Base-by-base conservation (phyloP, 2,329 filamentous ascomycete genomes). In the Alternaria arbusti region DNA sequence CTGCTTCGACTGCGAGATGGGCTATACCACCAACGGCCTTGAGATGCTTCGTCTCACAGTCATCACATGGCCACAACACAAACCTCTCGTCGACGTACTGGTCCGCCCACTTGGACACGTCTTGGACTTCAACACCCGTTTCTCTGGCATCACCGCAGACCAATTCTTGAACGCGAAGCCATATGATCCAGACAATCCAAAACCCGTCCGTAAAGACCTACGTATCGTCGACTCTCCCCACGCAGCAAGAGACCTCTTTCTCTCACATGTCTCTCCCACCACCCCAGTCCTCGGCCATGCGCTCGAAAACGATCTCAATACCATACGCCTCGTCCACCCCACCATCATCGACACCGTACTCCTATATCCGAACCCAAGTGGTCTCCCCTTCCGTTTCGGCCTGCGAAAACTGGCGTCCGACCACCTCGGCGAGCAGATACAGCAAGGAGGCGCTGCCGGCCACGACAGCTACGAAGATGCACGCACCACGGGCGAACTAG, bases 1-100 rank as follows among this genome's bases (percentile, higher is more conserved):
- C 11, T 91, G 89, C 67, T 95, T 99, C 73, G 96, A 99, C 78
- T 98, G 96, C 74, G 96, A 99, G 77, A 99, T 99, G 96, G 93
- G 92, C 5, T 98, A 97, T 76, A 99, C 96, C 0, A 92, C 92
- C 1, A 81, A 91, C 54, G 96, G 96, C 0, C 83, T 98, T 68
- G 96, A 99, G 78, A 86, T 99, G 17, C 90, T 98, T 60, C 92
- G 96, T 9, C 81, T 99, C 4, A 98, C 96, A 0, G 94, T 92
- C 6, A 90, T 95, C 4, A 89, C 90, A 10, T 99, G 96, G 94
- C 95, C 95, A 0, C 83, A 86, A 9, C 91, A 92, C 20, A 86
- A 89, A 56, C 86, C 87, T 56, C 80, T 99, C 0, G 82, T 98
- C 6, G 96, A 99, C 75, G 86, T 97, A 0, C 86, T 98, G 0